Evolutionary conservation across 2,329 filamentous ascomycete genomes (phyloP), one percentile per base, ranked within the genome.

Genomic region (Claviceps sp.): DNA sequence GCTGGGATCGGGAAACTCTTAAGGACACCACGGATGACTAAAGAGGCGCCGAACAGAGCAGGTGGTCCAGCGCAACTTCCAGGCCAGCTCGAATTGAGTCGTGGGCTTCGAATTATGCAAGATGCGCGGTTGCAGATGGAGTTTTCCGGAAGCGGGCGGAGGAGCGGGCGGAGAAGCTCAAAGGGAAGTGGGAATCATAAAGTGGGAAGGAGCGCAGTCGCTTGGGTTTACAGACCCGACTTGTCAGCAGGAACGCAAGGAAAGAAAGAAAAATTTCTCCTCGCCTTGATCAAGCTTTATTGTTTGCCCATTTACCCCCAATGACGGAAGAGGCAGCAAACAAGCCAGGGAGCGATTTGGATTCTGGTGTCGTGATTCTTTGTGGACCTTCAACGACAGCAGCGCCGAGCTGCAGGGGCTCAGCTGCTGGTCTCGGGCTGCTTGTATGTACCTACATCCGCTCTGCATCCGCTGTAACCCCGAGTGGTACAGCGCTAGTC

Each of bases 71-170:
- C 73, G 64, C 78, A 73, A 56, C 73, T 71, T 52, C 76, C 73
- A 55, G 75, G 77, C 34, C 76, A 77, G 56, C 78, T 77, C 38
- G 81, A 73, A 60, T 85, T 80, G 52, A 75, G 75, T 63, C 78
- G 73, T 52, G 75, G 72, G 57, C 74, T 73, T 65, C 75, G 76
- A 58, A 66, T 66, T 55, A 64, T 58, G 52, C 65, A 54, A 39
- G 60, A 62, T 50, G 59, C 62, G 52, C 58, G 34, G 73, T 68
- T 50, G 73, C 70, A 56, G 76, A 72, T 54, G 73, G 70, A 55
- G 79, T 62, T 55, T 62, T 69, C 56, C 69, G 51, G 16, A 48
- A 46, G n/a, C 30, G 53, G 19, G 50, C 26, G 5, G 34, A 40
- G 30, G 19, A 45, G 22, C 13, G n/a, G 39, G 45, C 34, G 37